Evolutionary conservation across 495 filamentous ascomycete species (phyloP), one percentile per base, ranked within the genome.

Genomic region (Echria macrotheca): DNA sequence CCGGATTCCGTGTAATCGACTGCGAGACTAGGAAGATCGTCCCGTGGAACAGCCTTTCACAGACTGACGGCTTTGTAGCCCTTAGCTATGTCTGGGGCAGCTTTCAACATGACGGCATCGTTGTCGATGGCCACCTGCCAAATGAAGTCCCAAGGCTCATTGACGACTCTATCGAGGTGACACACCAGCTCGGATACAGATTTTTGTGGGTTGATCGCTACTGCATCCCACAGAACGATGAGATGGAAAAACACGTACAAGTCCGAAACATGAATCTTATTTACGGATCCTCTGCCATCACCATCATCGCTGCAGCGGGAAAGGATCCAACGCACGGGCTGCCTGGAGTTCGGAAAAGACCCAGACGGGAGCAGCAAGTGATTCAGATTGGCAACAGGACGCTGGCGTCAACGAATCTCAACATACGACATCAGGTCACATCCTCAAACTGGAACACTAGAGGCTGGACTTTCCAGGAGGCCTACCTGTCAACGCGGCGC

Each of bases 401-500:
- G 9, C 55, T 36, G 33, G 24, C 12, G 6, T 31, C 28, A 6
- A 12, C 28, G 7, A 31, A 31, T 12, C 28, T 31, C 28, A 31
- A 31, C 28, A 12, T 31, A 6, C 28, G 28, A 9, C 0, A 0
- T 10, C 12, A 33, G 14, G 47, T 70, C 23, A 0, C 3, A 5
- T n/a, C 38, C 0, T 64, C 60, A 0, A 57, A 42, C n/a, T 72
- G 67, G 71, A n/a, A 25, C 6, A 65, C 55, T 4, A 44, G 70
- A 25, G 71, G 61, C 7, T 73, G 71, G 70, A 73, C 71, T 1
- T 73, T 56, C 46, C 70, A 74, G 44, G 70, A 74, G 41, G 64
- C 39, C 1, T 12, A 69, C 0, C 46, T 73, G 4, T 63, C 68
- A 2, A 40, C 43, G 10, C 56, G 68, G 5, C 22, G 31, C 17